Base-by-base conservation (phyloP, 371 early-diverging fungal species). In the Coemansia sp. region DNA sequence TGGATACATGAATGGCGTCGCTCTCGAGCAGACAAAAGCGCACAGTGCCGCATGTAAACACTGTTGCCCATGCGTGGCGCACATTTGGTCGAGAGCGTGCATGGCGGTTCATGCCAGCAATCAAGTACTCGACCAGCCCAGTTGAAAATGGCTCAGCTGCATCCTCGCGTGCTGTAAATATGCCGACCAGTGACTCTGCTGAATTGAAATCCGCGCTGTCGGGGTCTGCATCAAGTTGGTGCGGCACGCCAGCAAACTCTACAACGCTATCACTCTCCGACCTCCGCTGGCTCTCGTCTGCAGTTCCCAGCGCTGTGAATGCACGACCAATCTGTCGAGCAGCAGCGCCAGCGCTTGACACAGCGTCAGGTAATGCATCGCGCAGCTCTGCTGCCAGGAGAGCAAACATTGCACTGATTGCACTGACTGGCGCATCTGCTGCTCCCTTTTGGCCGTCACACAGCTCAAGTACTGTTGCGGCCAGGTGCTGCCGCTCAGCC, bases 1-100 rank as follows among this genome's bases (percentile, higher is more conserved):
- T 29, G 3, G 69, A 37, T 16, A 74, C 21, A 24, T 74, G 74
- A 45, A 74, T 69, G 6, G 74, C 74, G 51, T 74, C 74, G 66
- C 63, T 61, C 22, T 74, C 74, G 22, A 69, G n/a, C 56, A 74
- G 60, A 14, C 74, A 74, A 22, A 40, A 14, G 29, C 74, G 70
- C 70, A 58, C 55, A 6, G 50, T 21, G 27, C 71, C 70, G 16
- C 66, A 60, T 31, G 59, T 59, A 48, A 61, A 31, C 37, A 74
- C 22, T 22, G 69, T 16, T 37, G 56, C 74, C 74, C 74, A 74
- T 16, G 59, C 59, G 24, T 63, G 52, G 11, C 74, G 74, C 56
- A 74, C 71, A 21, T 54, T 56, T 27, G 62, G 63, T 8, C 51
- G 51, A 34, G 22, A 18, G 26, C 74, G 66, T 21, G 71, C 71